Evolutionary conservation across 23 red algal species (phyloP).

Genomic region (Cyanidioschyzon merolae): DNA sequence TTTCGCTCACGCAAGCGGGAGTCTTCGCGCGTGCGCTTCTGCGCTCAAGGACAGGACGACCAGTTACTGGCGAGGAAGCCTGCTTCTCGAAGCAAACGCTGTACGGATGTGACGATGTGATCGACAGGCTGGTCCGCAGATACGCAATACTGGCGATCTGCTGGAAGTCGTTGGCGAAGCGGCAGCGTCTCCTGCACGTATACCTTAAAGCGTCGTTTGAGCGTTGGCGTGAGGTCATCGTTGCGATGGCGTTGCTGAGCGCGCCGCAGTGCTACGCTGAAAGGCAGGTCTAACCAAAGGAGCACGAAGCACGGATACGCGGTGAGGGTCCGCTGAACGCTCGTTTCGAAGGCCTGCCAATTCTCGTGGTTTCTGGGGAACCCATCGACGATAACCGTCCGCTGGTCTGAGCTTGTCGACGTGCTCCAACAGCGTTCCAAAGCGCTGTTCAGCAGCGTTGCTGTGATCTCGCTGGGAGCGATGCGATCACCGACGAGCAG

Average conservation of each 20-base stretch:
- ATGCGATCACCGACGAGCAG: not conserved
- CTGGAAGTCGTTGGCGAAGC: not conserved
- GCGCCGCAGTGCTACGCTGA: not conserved
- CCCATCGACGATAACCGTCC: not conserved
- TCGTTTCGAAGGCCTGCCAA: not conserved
- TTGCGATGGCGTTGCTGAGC: not conserved
- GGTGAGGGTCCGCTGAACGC: not conserved
- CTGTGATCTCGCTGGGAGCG: not conserved
- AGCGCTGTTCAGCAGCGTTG: not conserved
- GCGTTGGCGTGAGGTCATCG: not conserved
- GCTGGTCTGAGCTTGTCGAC: not conserved
- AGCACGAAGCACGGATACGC: not conserved
- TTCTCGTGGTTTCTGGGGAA: conserved; percentile 8
- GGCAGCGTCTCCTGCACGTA: not conserved
- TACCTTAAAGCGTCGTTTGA: not conserved
- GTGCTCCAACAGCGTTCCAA: not conserved
- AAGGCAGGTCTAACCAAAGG: not conserved
- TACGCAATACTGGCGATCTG: not conserved
- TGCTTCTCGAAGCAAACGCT: not conserved
- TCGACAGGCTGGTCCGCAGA: not conserved
- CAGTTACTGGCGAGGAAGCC: not conserved
- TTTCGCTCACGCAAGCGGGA: no score
- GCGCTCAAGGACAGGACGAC: no score
- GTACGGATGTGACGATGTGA: not conserved
- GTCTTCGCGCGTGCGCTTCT: no score